Conservation (phyloP, 148 eudicot genomes). For the Rhododendron ovatum region DNA sequence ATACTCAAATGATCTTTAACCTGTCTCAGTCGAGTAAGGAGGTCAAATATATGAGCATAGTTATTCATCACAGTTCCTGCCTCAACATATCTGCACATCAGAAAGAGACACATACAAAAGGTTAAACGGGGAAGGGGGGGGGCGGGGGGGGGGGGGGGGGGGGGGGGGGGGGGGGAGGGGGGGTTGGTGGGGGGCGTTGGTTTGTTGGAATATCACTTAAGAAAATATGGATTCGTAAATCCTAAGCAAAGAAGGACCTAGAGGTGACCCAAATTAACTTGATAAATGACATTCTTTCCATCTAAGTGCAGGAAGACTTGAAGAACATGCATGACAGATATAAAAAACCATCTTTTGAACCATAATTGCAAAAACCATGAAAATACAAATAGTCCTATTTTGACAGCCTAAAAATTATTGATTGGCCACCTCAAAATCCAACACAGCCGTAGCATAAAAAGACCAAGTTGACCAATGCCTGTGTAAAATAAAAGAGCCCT, state of each 20-base stretch:
- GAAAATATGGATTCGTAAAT: background rate
- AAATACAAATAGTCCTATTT: background rate
- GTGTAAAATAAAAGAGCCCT: background rate
- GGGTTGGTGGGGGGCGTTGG: too few relatives aligned
- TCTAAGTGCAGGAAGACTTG: background rate
- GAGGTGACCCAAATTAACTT: background rate
- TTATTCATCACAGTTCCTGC: slow-evolving; percentile 75
- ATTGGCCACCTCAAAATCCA: background rate
- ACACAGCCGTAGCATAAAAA: background rate
- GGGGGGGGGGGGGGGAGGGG: too few relatives aligned
- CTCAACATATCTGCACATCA: slow-evolving; percentile 59
- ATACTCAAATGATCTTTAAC: slow-evolving; percentile 22
- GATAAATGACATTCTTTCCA: background rate
- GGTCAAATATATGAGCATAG: slow-evolving; percentile 92
- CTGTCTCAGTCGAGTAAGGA: slow-evolving; percentile 88
- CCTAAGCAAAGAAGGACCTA: background rate
- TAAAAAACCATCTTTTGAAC: background rate
- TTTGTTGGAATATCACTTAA: too few relatives aligned
- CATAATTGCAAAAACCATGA: background rate
- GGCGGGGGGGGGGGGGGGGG: too few relatives aligned
- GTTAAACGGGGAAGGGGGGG: background rate
- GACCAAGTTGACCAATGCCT: background rate
- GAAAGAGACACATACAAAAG: background rate
- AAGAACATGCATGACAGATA: background rate
- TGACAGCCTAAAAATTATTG: background rate